Evolutionary conservation across 345 rosid genomes (phyloP).

Genomic region (Trapa incisa): DNA sequence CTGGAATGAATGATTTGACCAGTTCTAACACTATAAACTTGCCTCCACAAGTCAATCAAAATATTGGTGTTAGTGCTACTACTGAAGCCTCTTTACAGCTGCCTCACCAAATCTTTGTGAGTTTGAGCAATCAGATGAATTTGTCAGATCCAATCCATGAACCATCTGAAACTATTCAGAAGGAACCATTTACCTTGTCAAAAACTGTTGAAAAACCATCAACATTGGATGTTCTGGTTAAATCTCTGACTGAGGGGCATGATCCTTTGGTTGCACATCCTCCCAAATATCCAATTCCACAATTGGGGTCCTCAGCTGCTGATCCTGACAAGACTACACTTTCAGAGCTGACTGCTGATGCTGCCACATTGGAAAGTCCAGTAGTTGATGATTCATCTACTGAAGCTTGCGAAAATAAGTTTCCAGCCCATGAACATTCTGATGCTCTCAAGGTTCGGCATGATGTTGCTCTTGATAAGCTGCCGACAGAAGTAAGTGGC

Average conservation of each 20-base stretch:
- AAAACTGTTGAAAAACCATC: slow-evolving; percentile 22
- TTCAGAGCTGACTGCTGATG: slow-evolving; percentile 10
- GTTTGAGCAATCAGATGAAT: slow-evolving; percentile 22
- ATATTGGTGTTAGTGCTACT: slow-evolving; percentile 22
- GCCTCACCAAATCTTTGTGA: slow-evolving; percentile 45
- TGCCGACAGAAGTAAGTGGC: slow-evolving; percentile 23
- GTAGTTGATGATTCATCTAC: slow-evolving; percentile 11
- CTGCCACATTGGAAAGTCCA: slow-evolving; percentile 9
- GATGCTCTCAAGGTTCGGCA: slow-evolving; percentile 17
- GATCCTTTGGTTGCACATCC: slow-evolving; percentile 18
- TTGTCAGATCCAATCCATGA: slow-evolving; percentile 26
- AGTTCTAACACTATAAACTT: slow-evolving; percentile 25
- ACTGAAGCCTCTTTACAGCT: slow-evolving; percentile 29
- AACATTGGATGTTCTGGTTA: slow-evolving; percentile 18
- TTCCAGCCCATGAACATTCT: slow-evolving; percentile 11
- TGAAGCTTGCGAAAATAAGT: slow-evolving; percentile 21
- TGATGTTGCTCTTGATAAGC: slow-evolving; percentile 5
- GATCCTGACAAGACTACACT: slow-evolving; percentile 13
- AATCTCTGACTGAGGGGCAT: slow-evolving; percentile 18
- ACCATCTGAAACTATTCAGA: slow-evolving; percentile 20
- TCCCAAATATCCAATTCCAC: slow-evolving; percentile 20
- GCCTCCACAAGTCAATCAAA: slow-evolving; percentile 29
- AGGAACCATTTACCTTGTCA: slow-evolving; percentile 25
- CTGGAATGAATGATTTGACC: slow-evolving; percentile 39
- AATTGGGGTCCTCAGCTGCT: slow-evolving; percentile 15